Evolutionary conservation across 371 early-diverging fungal genomes (phyloP), one percentile per base, ranked within the genome.

Genomic region (Mortierella sp.): DNA sequence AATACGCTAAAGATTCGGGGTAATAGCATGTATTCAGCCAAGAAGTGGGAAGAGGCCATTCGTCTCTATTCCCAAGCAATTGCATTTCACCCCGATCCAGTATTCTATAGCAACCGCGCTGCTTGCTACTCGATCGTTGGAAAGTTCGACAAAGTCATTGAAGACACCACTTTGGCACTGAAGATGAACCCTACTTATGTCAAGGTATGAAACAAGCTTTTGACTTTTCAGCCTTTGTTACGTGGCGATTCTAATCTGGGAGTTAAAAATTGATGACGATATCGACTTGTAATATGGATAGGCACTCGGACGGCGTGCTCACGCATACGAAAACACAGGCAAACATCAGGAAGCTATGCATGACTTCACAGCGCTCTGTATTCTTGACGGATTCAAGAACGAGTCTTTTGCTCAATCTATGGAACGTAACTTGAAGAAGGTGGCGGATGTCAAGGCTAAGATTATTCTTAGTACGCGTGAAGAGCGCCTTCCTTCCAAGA

Each of bases 81-180:
- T 74, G 88, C 88, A 26, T 90, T 92, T 75, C 90, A 87, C 64
- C 84, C 86, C 9, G 91, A 95, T 80, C 91, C 94, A 15, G 93
- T 98, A 55, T 98, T 91, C 72, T 98, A 88, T 85, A 92, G 95
- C 71, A 98, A 98, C 89, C 93, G 98, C 53, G 98, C 98, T 15
- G 98, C 97, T 15, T 96, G 96, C 84, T 93, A 92, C 73, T 90
- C 92, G 6, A 90, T 93, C 65, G 81, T 92, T 55, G 91, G 90
- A 40, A 76, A 92, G 64, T 87, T 92, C 66, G 91, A 90, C 17
- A 86, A 90, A 51, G 96, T 93, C 35, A 90, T 93, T 72, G 88
- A 88, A 45, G 93, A 93, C 77, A 90, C 92, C 76, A 90, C 88
- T 64, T 80, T 85, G 70, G 96, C 96, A 12, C 79, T 96, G 66